Evolutionary conservation across 768 basidiomycete species (phyloP).

Genomic region (Tricholoma sp.): DNA sequence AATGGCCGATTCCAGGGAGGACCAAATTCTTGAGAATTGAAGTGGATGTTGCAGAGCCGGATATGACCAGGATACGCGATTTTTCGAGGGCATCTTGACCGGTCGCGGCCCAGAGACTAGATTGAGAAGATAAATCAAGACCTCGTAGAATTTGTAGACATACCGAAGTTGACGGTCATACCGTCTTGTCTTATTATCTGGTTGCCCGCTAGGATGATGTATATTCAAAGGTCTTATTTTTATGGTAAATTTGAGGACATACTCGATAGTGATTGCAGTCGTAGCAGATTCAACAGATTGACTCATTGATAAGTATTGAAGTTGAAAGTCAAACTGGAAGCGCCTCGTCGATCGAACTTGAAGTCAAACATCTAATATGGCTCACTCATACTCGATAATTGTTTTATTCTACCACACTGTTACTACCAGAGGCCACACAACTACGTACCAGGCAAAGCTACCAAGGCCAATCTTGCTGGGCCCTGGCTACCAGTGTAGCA

Average conservation of each 20-base stretch:
- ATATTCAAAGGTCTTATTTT: neutral
- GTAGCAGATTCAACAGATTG: slow-evolving; percentile 25
- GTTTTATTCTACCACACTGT: too few relatives aligned
- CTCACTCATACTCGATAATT: too few relatives aligned
- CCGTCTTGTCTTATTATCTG: slow-evolving; percentile 82
- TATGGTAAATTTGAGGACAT: neutral
- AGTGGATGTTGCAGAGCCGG: slow-evolving; percentile 77
- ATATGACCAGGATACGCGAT: slow-evolving; percentile 76
- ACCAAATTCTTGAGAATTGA: slow-evolving; percentile 95
- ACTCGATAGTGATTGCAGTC: slow-evolving; percentile 15
- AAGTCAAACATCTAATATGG: too few relatives aligned
- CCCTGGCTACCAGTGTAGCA: too few relatives aligned
- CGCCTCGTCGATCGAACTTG: too few relatives aligned
- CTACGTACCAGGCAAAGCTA: too few relatives aligned
- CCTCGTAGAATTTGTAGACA: slow-evolving; percentile 12
- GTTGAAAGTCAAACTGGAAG: neutral
- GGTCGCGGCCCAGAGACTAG: slow-evolving; percentile 86
- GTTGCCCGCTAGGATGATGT: slow-evolving; percentile 43
- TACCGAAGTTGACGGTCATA: slow-evolving; percentile 96
- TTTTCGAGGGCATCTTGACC: slow-evolving; percentile 89
- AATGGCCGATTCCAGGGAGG: slow-evolving; percentile 92
- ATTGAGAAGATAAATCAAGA: neutral
- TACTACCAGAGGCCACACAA: too few relatives aligned
- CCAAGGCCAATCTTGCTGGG: too few relatives aligned
- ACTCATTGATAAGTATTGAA: neutral